Base-by-base conservation (phyloP, 495 filamentous ascomycete species). In the Cryomyces antarcticus region DNA sequence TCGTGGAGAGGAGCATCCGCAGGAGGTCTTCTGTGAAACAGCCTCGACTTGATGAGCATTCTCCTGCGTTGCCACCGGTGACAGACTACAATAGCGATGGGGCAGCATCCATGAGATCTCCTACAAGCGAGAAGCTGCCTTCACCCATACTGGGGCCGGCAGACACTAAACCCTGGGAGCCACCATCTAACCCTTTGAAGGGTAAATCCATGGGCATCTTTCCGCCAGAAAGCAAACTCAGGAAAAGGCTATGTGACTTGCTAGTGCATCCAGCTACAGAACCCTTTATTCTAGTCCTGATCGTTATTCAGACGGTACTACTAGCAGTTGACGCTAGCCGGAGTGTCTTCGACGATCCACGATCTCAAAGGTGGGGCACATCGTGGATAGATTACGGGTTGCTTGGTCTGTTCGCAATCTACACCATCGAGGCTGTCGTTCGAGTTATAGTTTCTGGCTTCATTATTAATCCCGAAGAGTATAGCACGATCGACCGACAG, bases 391-490 rank as follows among this genome's bases (percentile, higher is more conserved):
- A 96, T 55, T 92, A 71, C 62, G 73, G 75, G 12, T 67, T 96
- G 10, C 69, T 95, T 41, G 75, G 57, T 3, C 75, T 96, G 7
- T 99, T 99, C 55, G 62, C 80, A 42, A 75, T 99, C 46, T 99
- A 95, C 55, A 93, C 89, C 6, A 56, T 92, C 12, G 89, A 99
- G 56, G 71, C 89, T 28, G 59, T 74, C 38, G 77, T 80, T 41
- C 76, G 82, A 46, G 75, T 82, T 33, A 75, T 96, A 45, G 89
- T 99, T 7, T 96, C 92, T 0, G 89, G 89, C 5, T 75, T 95
- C 42, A 65, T 99, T 34, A 64, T 92, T 42, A 99, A 99, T 57
- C 73, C 87, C 5, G 62, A 65, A 12, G 86, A 87, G 57, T 92
- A 88, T 55, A 88, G 74, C 54, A 88, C 80, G 13, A 76, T 80